Evolutionary conservation across 1,284 basidiomycete genomes (phyloP), one percentile per base, ranked within the genome.

Genomic region (Trichosporon inkin): DNA sequence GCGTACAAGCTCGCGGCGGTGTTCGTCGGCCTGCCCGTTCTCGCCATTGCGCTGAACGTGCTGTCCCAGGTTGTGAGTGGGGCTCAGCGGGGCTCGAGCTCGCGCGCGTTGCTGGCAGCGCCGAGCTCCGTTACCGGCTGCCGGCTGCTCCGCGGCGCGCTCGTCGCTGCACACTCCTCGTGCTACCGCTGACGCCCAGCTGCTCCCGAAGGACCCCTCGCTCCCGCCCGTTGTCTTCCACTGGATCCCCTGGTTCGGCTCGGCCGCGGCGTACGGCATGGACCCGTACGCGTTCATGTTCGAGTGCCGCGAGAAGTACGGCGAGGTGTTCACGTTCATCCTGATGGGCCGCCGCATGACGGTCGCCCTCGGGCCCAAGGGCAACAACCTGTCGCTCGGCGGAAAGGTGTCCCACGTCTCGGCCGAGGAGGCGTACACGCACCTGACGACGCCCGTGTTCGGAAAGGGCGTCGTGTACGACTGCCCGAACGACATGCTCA

Each of bases 401-500:
- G 96, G 95, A 44, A 95, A 94, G 80, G 86, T 92, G 44, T 86
- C 86, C 2, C 87, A 92, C 47, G 88, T 99, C 62, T 95, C 89
- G 44, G 96, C 96, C 1, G 96, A 99, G 79, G 92, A 95, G 65
- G 95, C 93, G 8, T 99, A 99, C 79, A 93, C 88, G 89, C 88
- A 90, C 73, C 79, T 94, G 53, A 94, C 91, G 0, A 93, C 90
- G 0, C 92, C 92, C 4, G 86, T 94, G 19, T 99, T 99, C 71
- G 96, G 96, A 57, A 93, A 93, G 74, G 93, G 92, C 57, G 96
- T 99, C 51, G 95, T 98, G 5, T 99, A 99, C 78, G 95, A 98
- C 73, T 88, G 92, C 59, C 95, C 96, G 34, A 99, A 99, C 77
- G 88, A 93, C 58, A 82, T 92, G 55, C 87, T 99, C 76, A 99